A percentile compares a stretch with the other conserved stretches of the same genome.
These are phyloP conservation scores for Stenogyne calaminthoides DNA, from an alignment of 305 asterid species.

Conservation along the genomic window DNA sequence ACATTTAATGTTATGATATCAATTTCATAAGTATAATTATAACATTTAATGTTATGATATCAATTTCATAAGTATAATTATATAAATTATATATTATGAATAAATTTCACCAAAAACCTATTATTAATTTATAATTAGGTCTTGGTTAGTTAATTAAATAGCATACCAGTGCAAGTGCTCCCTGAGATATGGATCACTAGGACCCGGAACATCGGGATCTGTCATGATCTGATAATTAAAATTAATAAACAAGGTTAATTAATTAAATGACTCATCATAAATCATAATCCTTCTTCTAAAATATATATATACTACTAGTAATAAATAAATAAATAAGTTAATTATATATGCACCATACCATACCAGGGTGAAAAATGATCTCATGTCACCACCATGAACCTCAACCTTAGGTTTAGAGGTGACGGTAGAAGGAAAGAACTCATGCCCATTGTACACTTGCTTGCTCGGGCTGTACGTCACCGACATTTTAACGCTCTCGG, in stretches of 20 bases:
- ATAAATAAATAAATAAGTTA: too few species aligned
- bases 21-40: too few species aligned
- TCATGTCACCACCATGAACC: conserved; percentile 78
- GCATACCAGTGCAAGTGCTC: conserved; percentile 89
- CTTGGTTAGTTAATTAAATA: background rate
- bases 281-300: too few species aligned
- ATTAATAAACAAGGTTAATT: background rate
- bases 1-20: too few species aligned
- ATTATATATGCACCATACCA: too few species aligned
- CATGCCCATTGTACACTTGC: conserved; percentile 77
- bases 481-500: conserved; percentile 53
- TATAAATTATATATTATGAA: too few species aligned
- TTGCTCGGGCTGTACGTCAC: conserved; percentile 65
- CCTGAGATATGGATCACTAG: conserved; percentile 93
- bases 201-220: conserved; percentile 96
- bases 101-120: too few species aligned
- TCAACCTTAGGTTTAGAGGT: conserved; percentile 68
- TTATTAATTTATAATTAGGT: too few species aligned
- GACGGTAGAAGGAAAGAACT: conserved; percentile 72
- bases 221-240: conserved; percentile 65
- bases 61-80: too few species aligned
- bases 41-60: too few species aligned
- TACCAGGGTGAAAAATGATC: conserved; percentile 86
- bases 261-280: too few species aligned
- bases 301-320: too few species aligned